Evolutionary conservation across 169 alveolate genomes (phyloP), one percentile per base, ranked within the genome.

Genomic region (Eimeria acervulina): DNA sequence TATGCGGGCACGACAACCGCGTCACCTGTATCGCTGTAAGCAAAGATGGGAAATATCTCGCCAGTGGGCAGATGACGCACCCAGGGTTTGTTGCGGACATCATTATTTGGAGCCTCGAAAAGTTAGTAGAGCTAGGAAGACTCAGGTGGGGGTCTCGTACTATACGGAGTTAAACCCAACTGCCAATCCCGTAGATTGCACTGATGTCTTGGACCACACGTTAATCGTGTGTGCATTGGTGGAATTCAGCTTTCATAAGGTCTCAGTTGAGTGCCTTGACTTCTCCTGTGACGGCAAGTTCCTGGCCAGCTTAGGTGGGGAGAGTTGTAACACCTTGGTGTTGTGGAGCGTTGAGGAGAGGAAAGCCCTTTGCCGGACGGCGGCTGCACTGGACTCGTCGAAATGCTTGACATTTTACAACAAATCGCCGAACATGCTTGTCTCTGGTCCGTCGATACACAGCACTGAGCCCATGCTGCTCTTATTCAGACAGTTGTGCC

Each of bases 271-370:
- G 70, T 85, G 88, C 88, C 90, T 95, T 36, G 70, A 51, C 42
- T 95, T 95, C 92, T 95, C 96, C n/a, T 68, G 88, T 28, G 96
- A 93, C 90, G 97, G 95, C 74, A 95, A 96, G 94, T 98, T 97
- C 96, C 96, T 98, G 94, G 99, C 99, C 63, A 97, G 99, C 31
- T 95, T 98, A 87, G 99, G 99, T 42, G 99, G 99, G 42, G 98
- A 98, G 93, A 99, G 98, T 95, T 99, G 98, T 97, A 98, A 98
- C 97, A 97, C 97, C 97, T 96, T 99, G 87, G 98, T 99, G 8
- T 96, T 99, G 55, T 99, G 99, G 99, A 99, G 98, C 85, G 98
- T 90, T 7, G 95, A 85, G 96, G 91, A 61, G 51, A 99, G 99
- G 87, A 97, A 97, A 84, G 98, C 99, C 15, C 97, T 98, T 7